Conservation (phyloP, 768 basidiomycete genomes). For the Lepiota brunneoincarnata region DNA sequence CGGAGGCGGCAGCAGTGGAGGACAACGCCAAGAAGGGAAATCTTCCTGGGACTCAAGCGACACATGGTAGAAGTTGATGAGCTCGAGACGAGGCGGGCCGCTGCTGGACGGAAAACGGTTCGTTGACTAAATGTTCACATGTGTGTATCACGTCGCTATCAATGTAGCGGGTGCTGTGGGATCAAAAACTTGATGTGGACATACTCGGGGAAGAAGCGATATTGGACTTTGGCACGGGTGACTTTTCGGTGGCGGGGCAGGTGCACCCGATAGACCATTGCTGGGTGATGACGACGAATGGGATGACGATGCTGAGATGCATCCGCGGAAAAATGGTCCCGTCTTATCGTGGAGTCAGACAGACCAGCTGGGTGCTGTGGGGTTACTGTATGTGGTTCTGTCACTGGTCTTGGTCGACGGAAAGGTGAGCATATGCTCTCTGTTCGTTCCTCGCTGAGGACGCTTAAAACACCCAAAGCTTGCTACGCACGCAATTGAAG, state of each 20-base stretch:
- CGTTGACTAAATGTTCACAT: slow-evolving; percentile 5
- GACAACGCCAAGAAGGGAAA: too few species aligned
- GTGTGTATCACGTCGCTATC: not conserved
- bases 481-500: slow-evolving; percentile 68
- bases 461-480: slow-evolving; percentile 41
- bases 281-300: slow-evolving; percentile 28
- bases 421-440: slow-evolving; percentile 43
- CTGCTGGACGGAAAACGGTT: slow-evolving; percentile 70
- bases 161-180: slow-evolving; percentile 49
- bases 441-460: slow-evolving; percentile 6
- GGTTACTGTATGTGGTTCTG: slow-evolving; percentile 79
- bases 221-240: slow-evolving; percentile 44
- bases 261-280: slow-evolving; percentile 8
- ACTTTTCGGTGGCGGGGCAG: slow-evolving; percentile 36
- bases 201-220: slow-evolving; percentile 46
- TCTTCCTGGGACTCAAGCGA: slow-evolving; percentile 1
- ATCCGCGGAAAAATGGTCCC: slow-evolving; percentile 55
- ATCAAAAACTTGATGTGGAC: slow-evolving; percentile 65
- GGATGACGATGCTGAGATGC: slow-evolving; percentile 41
- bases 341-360: slow-evolving; percentile 69
- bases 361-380: slow-evolving; percentile 68
- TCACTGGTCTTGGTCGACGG: slow-evolving; percentile 83
- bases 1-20: slow-evolving; percentile 21
- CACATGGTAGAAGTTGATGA: slow-evolving; percentile 39
- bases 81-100: slow-evolving; percentile 43